These are phyloP conservation scores for Beauveria rudraprayagi DNA, from an alignment of 2,329 filamentous ascomycete genomes.

Conservation along the genomic window DNA sequence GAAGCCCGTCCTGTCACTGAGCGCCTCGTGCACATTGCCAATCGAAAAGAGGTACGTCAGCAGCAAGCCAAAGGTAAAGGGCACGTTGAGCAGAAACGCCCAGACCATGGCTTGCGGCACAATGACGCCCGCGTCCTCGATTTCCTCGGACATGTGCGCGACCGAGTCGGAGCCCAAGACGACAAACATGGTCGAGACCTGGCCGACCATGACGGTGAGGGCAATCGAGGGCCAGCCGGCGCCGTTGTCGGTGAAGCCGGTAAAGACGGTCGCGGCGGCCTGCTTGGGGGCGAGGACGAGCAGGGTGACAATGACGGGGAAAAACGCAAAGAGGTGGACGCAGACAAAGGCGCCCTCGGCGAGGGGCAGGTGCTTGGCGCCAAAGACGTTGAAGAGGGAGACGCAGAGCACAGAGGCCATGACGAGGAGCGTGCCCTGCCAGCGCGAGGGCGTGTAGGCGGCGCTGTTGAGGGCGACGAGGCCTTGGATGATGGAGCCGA, in stretches of 20 bases:
- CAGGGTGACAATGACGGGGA: conserved; percentile 13
- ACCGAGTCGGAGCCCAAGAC: conserved; percentile 14
- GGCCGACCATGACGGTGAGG: conserved; percentile 14
- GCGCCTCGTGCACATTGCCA: conserved; percentile 3
- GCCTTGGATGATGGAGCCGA: conserved; percentile 37
- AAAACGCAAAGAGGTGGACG: conserved; percentile 13
- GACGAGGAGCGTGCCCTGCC: conserved; percentile 14
- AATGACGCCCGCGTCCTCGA: conserved; percentile 12
- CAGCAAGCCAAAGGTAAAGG: conserved; percentile 5
- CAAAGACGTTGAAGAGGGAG: conserved; percentile 11
- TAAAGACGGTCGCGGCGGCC: conserved; percentile 12
- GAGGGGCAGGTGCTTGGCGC: conserved; percentile 11
- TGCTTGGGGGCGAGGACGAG: conserved; percentile 14
- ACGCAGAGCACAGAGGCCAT: conserved; percentile 8
- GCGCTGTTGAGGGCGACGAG: conserved; percentile 29
- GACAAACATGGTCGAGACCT: conserved; percentile 12
- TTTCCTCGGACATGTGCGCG: conserved; percentile 15
- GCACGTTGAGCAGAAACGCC: conserved; percentile 3
- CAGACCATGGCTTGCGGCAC: conserved; percentile 12
- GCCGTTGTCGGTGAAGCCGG: conserved; percentile 12
- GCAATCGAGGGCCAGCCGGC: conserved; percentile 15
- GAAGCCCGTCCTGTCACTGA: conserved; percentile 5
- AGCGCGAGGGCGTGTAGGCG: conserved; percentile 24
- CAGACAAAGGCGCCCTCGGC: conserved; percentile 13
- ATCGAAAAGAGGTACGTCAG: conserved; percentile 11